Base-by-base conservation (phyloP, 2,329 filamentous ascomycete species). In the Trichoderma gracile region DNA sequence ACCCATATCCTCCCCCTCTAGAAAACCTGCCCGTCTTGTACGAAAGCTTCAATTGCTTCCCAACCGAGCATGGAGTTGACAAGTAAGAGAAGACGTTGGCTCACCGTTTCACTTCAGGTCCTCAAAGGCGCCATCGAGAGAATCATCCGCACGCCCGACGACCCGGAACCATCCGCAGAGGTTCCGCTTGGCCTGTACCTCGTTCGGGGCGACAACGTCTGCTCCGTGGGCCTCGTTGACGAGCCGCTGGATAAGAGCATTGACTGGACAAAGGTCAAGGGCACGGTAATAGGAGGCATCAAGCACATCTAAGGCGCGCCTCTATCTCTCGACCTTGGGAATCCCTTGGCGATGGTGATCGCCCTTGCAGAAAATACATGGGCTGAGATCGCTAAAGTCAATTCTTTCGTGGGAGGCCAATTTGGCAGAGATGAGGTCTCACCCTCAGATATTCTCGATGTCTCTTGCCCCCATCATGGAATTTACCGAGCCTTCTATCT, bases 171-270 rank as follows among this genome's bases (percentile, higher is more conserved):
- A 0, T 96, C 90, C 49, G 86, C 88, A 65, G 87, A 95, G 74
- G 88, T 95, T 19, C 87, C 90, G 5, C 86, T 97, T 67, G 95
- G 95, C 1, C 79, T 98, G 6, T 98, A 97, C 76, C 84, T 99
- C 65, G 91, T 99, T 64, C 86, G 95, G 66, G 95, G 95, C 59
- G 95, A 99, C 76, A 97, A 96, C 73, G 94, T 99, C 54, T 93
- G 93, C 67, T 84, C 96, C 17, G 91, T 95, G 65, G 95, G 95
- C 2, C 81, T 96, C 64, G 89, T 99, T 38, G 93, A 99, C 76
- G 93, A 97, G 77, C 85, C 90, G 70, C 81, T 98, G 65, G 95
- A 99, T 78, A 85, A 83, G 45, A 93, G 89, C 71, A 98, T 99
- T 74, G 89, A 97, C 79, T 99, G 95, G 95, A 83, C 84, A 21